phyloP scores from a whole-genome alignment of 768 basidiomycete species.

The Porphyrellus cyaneotinctus region DNA sequence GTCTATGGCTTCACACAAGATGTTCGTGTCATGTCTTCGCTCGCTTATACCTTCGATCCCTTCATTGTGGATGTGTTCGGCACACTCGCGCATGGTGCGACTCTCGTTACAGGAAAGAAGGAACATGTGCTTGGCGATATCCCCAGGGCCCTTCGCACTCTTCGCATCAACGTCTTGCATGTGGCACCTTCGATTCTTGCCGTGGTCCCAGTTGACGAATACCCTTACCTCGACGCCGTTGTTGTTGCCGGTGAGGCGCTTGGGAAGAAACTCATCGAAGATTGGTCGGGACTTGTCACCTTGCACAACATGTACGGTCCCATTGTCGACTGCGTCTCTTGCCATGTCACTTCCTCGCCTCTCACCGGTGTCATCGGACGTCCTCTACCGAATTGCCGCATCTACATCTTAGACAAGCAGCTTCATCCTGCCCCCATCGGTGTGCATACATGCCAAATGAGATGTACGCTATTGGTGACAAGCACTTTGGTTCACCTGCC shows the following conservation, averaged over 20 bases:
- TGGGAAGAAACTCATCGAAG: conserved; percentile 21
- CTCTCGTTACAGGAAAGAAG: conserved; percentile 21
- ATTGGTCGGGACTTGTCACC: conserved; percentile 24
- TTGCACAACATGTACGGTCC: conserved; percentile 35
- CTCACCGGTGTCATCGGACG: conserved; percentile 28
- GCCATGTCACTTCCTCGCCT: conserved; percentile 19
- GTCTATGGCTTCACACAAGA: conserved; percentile 23
- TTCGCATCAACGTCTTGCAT: conserved; percentile 24
- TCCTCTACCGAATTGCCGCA: conserved; percentile 28
- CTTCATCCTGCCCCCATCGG: conserved; percentile 26
- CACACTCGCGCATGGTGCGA: conserved; percentile 18
- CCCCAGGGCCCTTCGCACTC: conserved; percentile 23
- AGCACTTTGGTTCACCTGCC: conserved; percentile 27
- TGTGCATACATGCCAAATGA: too few relatives aligned
- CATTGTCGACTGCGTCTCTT: conserved; percentile 30
- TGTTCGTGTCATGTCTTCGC: conserved; percentile 25
- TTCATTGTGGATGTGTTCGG: conserved; percentile 20
- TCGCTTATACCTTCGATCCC: conserved; percentile 30
- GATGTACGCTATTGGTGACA: conserved; percentile 27
- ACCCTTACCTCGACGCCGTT: conserved; percentile 26
- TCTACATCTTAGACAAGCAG: conserved; percentile 30
- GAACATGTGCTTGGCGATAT: conserved; percentile 31
- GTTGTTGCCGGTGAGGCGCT: conserved; percentile 26
- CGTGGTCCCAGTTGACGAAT: conserved; percentile 24
- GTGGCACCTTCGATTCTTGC: conserved; percentile 31